Evolutionary conservation across 371 early-diverging fungal species (phyloP).

Genomic region (Haplosporangium sp.): DNA sequence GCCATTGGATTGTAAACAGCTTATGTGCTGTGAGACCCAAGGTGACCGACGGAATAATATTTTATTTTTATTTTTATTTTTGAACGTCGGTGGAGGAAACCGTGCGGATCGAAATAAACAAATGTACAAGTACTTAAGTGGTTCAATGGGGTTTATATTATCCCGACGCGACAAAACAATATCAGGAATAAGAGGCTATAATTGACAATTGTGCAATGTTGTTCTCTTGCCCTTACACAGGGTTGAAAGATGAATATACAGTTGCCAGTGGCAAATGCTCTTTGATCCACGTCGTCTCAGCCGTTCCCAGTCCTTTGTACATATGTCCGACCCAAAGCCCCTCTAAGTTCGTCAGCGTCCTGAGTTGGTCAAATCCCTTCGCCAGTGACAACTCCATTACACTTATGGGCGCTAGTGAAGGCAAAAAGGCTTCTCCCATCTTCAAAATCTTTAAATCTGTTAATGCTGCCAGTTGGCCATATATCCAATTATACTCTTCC

Average conservation of each 20-base stretch:
- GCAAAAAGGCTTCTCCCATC: not conserved
- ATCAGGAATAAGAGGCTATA: no score
- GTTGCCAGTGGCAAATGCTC: slow-evolving; percentile 11
- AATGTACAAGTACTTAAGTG: no score
- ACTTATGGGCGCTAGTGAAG: not conserved
- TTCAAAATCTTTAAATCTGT: slow-evolving; percentile 11
- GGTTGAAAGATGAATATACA: not conserved
- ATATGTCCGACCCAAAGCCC: slow-evolving; percentile 6
- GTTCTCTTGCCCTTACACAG: not conserved
- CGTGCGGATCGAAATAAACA: no score
- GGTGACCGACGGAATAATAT: no score
- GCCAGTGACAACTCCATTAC: slow-evolving; percentile 12
- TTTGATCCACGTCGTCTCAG: slow-evolving; percentile 8
- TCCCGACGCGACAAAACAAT: no score
- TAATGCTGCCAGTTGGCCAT: slow-evolving; percentile 11
- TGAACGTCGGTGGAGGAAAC: no score
- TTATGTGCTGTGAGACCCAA: no score
- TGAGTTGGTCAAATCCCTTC: slow-evolving; percentile 7
- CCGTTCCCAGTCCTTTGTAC: slow-evolving; percentile 2
- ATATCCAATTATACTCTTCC: slow-evolving; percentile 9
- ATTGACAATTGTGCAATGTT: no score
- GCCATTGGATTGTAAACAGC: slow-evolving; percentile 25
- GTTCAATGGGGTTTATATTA: no score
- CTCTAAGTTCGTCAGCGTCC: slow-evolving; percentile 3
- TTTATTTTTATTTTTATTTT: no score